phyloP scores from a whole-genome alignment of 2,329 filamentous ascomycete species.

The Zymoseptoria tritici region DNA sequence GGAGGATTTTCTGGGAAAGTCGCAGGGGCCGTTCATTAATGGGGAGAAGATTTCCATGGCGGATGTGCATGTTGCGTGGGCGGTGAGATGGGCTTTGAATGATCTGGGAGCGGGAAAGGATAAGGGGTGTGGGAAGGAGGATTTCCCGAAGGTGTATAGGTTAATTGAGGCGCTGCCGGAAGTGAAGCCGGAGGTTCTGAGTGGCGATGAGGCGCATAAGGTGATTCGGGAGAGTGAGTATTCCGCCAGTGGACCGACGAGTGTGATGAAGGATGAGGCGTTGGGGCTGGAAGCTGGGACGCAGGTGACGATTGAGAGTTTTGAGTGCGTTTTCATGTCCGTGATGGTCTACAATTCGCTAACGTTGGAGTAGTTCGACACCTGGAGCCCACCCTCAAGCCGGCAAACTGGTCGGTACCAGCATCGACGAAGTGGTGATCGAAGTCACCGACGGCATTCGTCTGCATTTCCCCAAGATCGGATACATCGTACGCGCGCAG shows the following conservation, averaged over 20 bases:
- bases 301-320: slow-evolving; percentile 21
- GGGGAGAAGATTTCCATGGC: slow-evolving; percentile 19
- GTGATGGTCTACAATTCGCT: neutral
- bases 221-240: slow-evolving; percentile 15
- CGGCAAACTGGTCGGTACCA: slow-evolving; percentile 24
- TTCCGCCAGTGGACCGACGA: slow-evolving; percentile 9
- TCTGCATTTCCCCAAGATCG: slow-evolving; percentile 35
- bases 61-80: slow-evolving; percentile 24
- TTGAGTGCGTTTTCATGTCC: slow-evolving; percentile 19
- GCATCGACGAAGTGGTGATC: slow-evolving; percentile 21
- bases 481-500: slow-evolving; percentile 26
- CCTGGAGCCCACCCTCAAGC: slow-evolving; percentile 24
- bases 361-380: slow-evolving; percentile 12
- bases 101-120: slow-evolving; percentile 17
- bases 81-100: slow-evolving; percentile 19
- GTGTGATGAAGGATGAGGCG: slow-evolving; percentile 16
- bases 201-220: slow-evolving; percentile 21
- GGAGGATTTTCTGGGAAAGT: slow-evolving; percentile 13
- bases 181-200: slow-evolving; percentile 14
- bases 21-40: slow-evolving; percentile 18
- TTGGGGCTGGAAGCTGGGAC: slow-evolving; percentile 16
- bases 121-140: slow-evolving; percentile 15
- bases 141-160: slow-evolving; percentile 22
- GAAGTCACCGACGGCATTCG: slow-evolving; percentile 25
- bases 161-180: slow-evolving; percentile 20